These are phyloP conservation scores for Viridothelium virens DNA, from an alignment of 495 filamentous ascomycete species.

Conservation along the genomic window DNA sequence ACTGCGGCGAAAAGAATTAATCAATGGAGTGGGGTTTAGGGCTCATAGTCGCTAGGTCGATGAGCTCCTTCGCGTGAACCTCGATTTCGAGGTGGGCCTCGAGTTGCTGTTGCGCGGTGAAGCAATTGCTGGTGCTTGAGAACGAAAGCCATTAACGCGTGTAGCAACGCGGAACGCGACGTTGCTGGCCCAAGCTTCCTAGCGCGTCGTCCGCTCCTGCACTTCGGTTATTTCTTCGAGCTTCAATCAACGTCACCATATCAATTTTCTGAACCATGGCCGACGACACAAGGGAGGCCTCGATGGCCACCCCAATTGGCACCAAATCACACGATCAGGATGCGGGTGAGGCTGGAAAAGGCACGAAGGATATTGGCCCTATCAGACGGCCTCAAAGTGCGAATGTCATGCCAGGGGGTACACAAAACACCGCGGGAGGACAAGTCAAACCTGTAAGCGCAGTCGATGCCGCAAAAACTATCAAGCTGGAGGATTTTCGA, in stretches of 20 bases:
- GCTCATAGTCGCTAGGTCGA: not conserved
- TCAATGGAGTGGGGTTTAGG: not conserved
- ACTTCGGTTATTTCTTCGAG: not conserved
- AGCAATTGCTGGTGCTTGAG: not conserved
- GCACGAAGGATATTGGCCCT: conserved; percentile 36
- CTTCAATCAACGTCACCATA: conserved; percentile 2
- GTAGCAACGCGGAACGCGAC: not conserved
- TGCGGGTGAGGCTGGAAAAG: conserved; percentile 35
- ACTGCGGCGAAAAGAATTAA: not conserved
- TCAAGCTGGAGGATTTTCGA: conserved; percentile 61
- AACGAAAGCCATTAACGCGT: conserved; percentile 9
- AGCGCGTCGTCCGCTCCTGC: not conserved
- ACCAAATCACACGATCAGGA: conserved; percentile 9
- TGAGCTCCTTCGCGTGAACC: not conserved
- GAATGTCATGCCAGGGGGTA: conserved; percentile 40
- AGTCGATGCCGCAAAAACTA: conserved; percentile 52
- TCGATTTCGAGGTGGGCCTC: not conserved
- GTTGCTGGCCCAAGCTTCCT: conserved; percentile 8
- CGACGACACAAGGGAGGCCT: conserved; percentile 41
- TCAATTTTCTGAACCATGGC: conserved; percentile 40
- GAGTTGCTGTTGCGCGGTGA: not conserved
- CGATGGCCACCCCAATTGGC: conserved; percentile 10
- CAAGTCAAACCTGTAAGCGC: conserved; percentile 34
- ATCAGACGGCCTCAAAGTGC: conserved; percentile 22
- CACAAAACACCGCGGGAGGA: conserved; percentile 42